Percentiles rank a stretch among this genome's conserved stretches.
Conservation (phyloP, 306 rosid species). For the Comarum palustre region DNA sequence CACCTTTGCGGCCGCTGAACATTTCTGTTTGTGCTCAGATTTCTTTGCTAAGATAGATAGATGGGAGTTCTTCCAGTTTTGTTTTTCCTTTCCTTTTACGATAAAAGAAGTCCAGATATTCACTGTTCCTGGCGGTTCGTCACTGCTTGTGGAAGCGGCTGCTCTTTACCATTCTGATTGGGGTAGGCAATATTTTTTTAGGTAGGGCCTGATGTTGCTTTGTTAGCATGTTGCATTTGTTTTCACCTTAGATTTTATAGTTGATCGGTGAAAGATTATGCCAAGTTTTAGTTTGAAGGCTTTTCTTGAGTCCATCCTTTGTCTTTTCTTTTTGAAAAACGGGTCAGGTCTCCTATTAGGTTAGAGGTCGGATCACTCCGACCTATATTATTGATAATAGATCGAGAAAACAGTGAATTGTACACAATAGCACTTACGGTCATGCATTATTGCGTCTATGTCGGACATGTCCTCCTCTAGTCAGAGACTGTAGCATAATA, state of each 20-base stretch:
- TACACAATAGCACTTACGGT: no score
- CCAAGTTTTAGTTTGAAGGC: slow-evolving; percentile 11
- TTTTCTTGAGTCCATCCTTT: neutral
- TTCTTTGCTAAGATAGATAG: slow-evolving; percentile 14
- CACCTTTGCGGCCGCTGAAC: slow-evolving; percentile 2
- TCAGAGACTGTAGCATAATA: no score
- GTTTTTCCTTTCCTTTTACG: neutral
- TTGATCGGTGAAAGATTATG: slow-evolving; percentile 24
- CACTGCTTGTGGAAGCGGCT: slow-evolving; percentile 33
- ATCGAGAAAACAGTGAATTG: no score
- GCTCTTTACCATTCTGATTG: slow-evolving; percentile 19
- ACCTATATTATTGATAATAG: no score
- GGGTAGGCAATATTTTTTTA: slow-evolving; percentile 16
- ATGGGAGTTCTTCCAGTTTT: slow-evolving; percentile 11
- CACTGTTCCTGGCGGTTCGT: slow-evolving; percentile 17
- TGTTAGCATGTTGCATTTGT: slow-evolving; percentile 8
- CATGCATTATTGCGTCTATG: no score
- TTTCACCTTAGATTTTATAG: neutral
- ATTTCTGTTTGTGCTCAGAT: neutral
- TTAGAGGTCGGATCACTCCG: no score
- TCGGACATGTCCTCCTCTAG: no score
- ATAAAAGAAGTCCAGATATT: slow-evolving; percentile 6
- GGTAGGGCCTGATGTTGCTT: slow-evolving; percentile 31
- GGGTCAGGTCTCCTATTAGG: no score
- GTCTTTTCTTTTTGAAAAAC: no score